Percentiles rank a stretch among this genome's conserved stretches.
Evolutionary conservation across 2,329 filamentous ascomycete genomes (phyloP).

Genomic region (Hymenoscyphus occultus): DNA sequence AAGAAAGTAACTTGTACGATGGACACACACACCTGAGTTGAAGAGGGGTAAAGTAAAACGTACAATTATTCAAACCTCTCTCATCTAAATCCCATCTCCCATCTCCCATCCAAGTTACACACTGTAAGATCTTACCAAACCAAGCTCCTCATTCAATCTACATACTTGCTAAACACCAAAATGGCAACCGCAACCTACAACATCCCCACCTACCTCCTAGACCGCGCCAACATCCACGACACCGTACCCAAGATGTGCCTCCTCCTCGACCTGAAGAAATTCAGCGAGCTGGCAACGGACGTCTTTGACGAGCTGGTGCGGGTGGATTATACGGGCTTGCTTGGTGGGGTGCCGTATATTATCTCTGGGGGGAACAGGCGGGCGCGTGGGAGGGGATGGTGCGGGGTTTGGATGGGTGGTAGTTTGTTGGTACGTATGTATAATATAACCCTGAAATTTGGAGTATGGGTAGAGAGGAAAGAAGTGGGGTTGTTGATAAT

Average conservation of each 20-base stretch:
- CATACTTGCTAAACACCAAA: background rate
- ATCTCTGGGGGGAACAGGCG: slow-evolving; percentile 3
- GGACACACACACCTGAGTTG: too few relatives aligned
- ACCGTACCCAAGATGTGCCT: slow-evolving; percentile 12
- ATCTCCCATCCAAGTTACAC: too few relatives aligned
- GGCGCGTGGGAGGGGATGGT: slow-evolving; percentile 7
- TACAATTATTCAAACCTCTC: too few relatives aligned
- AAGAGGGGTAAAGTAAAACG: too few relatives aligned
- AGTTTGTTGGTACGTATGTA: slow-evolving; percentile 10
- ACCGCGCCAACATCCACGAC: slow-evolving; percentile 11
- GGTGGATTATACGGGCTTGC: slow-evolving; percentile 9
- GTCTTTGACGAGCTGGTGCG: slow-evolving; percentile 1
- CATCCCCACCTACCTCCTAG: slow-evolving; percentile 3
- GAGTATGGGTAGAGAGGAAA: background rate
- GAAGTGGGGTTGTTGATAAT: background rate
- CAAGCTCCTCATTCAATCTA: background rate
- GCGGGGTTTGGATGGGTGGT: slow-evolving; percentile 1
- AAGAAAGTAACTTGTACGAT: too few relatives aligned
- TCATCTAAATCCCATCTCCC: too few relatives aligned
- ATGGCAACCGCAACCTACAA: background rate
- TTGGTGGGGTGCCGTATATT: slow-evolving; percentile 6
- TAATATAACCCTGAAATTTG: background rate
- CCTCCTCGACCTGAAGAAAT: slow-evolving; percentile 3
- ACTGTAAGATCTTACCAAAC: background rate
- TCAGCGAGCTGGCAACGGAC: background rate